Evolutionary conservation across 208 protist species (phyloP).

Genomic region (Endotrypanum monterogeii): DNA sequence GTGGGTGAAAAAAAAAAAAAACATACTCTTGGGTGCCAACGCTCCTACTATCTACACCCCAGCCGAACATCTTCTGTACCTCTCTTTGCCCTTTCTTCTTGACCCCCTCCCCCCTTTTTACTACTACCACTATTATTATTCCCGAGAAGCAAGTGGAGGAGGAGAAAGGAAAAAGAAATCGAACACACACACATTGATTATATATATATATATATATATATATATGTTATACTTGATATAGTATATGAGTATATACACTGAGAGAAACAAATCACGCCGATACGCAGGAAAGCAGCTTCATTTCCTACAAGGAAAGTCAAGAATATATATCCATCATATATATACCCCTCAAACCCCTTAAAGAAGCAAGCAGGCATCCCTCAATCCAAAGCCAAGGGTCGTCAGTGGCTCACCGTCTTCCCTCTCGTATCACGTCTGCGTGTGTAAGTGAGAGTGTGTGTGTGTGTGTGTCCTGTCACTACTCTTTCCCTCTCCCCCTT

Average conservation of each 20-base stretch:
- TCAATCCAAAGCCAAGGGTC: not conserved
- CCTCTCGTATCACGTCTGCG: not conserved
- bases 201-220: not conserved
- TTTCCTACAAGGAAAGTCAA: not conserved
- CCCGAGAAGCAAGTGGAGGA: too few relatives aligned
- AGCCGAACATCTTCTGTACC: not conserved
- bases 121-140: not conserved
- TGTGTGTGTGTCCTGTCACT: not conserved
- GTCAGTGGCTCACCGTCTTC: not conserved
- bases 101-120: too few relatives aligned
- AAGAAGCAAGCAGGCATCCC: not conserved
- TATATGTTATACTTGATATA: not conserved
- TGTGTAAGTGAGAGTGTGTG: slow-evolving; percentile 1
- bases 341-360: not conserved
- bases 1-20: not conserved
- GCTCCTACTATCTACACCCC: not conserved
- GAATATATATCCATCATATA: not conserved
- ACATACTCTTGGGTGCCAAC: not conserved
- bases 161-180: not conserved
- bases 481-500: not conserved
- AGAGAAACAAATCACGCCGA: not conserved
- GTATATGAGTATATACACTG: too few relatives aligned
- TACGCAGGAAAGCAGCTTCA: not conserved
- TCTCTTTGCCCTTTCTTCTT: not conserved
- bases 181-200: not conserved